Percentiles rank a stretch among this genome's conserved stretches.
phyloP scores from a whole-genome alignment of 176 grass and related monocot genomes.

The maize (Zea mays) region Zm-B73-REFERENCE-NAM-5.0 NC_050099.1:197902501-197903000 shows the following conservation, averaged over 20 bases:
- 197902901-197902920: not conserved
- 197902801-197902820: constrained; percentile 14
- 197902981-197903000: constrained; percentile 13
- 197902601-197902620: no score
- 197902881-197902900: not conserved
- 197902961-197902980: constrained; percentile 10
- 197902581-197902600: constrained; percentile 52
- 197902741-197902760: not conserved
- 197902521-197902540: constrained; percentile 8
- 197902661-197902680: constrained; percentile 16
- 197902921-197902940: not conserved
- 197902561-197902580: constrained; percentile 26
- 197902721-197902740: no score
- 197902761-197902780: constrained; percentile 13
- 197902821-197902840: not conserved
- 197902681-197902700: constrained; percentile 31
- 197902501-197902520: not conserved
- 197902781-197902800: constrained; percentile 7
- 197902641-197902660: constrained; percentile 34
- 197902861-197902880: not conserved
- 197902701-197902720: not conserved
- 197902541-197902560: constrained; percentile 40
- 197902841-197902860: not conserved
- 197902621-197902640: not conserved
- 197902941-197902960: constrained; percentile 22